These are phyloP conservation scores for Diplodia scrobiculata DNA, from an alignment of 2,329 filamentous ascomycete genomes.

Conservation along the genomic window DNA sequence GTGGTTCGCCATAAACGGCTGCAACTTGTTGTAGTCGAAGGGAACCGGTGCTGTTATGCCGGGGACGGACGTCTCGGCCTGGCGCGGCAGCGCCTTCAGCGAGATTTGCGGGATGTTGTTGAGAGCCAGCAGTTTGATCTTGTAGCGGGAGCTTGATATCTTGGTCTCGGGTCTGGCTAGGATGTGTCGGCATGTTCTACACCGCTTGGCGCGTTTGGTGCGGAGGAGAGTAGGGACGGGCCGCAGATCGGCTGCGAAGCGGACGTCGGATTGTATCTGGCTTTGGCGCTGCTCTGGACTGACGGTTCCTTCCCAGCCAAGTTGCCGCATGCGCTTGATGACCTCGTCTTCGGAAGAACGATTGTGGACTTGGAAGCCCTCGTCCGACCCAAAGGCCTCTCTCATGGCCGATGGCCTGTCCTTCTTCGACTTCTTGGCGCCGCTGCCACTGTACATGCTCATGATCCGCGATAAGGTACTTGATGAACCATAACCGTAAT, in stretches of 20 bases:
- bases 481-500: conserved; percentile 53
- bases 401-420: conserved; percentile 73
- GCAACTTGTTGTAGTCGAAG: conserved; percentile 53
- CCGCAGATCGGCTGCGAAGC: conserved; percentile 72
- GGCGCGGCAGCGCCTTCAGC: conserved; percentile 63
- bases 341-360: conserved; percentile 62
- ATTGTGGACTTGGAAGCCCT: conserved; percentile 68
- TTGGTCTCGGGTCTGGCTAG: conserved; percentile 93
- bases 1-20: conserved; percentile 62
- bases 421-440: conserved; percentile 59
- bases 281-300: conserved; percentile 56
- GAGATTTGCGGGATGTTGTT: conserved; percentile 84
- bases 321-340: conserved; percentile 57
- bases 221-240: conserved; percentile 81
- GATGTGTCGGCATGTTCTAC: conserved; percentile 89
- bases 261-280: conserved; percentile 55
- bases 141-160: conserved; percentile 82
- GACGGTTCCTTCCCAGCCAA: conserved; percentile 68
- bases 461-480: conserved; percentile 84
- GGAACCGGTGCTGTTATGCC: conserved; percentile 36
- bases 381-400: conserved; percentile 69
- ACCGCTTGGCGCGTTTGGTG: conserved; percentile 92
- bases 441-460: conserved; percentile 72
- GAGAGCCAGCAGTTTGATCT: conserved; percentile 81
- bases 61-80: conserved; percentile 33